These are phyloP conservation scores for Ophiostoma ulmi DNA, from an alignment of 2,329 filamentous ascomycete species.

Conservation along the genomic window DNA sequence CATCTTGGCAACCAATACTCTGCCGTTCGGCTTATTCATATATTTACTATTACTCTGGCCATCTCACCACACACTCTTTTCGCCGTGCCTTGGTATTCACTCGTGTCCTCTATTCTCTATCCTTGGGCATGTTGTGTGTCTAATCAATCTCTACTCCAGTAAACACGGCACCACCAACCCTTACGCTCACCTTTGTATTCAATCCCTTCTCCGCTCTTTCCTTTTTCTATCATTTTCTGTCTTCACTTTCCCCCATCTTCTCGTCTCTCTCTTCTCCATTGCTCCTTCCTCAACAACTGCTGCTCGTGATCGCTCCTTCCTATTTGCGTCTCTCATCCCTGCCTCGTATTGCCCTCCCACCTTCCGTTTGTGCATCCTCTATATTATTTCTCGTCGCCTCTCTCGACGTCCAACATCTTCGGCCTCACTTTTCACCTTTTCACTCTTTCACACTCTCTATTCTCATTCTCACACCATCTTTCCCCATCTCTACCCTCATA, in stretches of 20 bases:
- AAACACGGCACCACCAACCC: background rate
- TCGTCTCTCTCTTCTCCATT: background rate
- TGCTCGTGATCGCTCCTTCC: background rate
- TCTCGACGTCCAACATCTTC: background rate
- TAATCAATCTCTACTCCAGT: background rate
- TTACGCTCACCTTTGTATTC: background rate
- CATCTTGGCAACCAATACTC: background rate
- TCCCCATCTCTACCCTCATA: background rate
- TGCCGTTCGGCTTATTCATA: background rate
- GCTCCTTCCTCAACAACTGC: background rate
- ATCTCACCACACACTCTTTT: background rate
- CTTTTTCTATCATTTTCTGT: background rate
- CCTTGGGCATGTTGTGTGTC: background rate
- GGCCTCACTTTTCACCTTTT: background rate
- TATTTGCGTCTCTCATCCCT: background rate
- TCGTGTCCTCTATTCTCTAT: background rate
- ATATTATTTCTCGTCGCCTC: background rate
- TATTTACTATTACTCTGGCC: background rate
- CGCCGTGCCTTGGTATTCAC: background rate
- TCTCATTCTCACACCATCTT: background rate
- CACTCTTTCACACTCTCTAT: background rate
- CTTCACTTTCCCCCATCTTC: background rate
- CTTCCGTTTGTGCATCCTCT: slow-evolving; percentile 14
- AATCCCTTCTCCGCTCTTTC: slow-evolving; percentile 6
- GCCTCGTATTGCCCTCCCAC: slow-evolving; percentile 2